Base-by-base conservation (phyloP, 352 stramenopile species). In the Thalassiosira livingstoniorum region DNA sequence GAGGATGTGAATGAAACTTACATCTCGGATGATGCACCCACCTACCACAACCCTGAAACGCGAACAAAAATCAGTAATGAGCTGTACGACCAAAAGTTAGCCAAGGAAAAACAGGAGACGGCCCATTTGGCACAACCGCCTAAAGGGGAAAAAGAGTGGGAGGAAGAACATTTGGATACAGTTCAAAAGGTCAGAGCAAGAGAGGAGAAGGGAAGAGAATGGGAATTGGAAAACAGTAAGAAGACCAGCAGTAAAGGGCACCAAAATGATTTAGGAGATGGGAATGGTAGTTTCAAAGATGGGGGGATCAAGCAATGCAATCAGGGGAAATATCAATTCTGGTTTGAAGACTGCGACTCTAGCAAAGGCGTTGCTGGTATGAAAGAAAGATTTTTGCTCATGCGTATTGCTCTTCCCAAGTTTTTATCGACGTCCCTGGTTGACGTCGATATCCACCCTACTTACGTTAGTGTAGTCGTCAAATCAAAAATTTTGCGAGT, bases 381-480 rank as follows among this genome's bases (percentile, higher is more conserved):
- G 25, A 78, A 81, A 57, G 85, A 92, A 18, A 92, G 93, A 25
- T 87, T 89, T 25, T 65, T 97, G 29, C 82, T 97, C 32, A 80
- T 98, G 5, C 87, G 96, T 62, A 90, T 98, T 11, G 83, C 93
- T 62, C 71, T 98, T 32, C 95, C 95, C 29, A 93, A 94, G 31
- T 96, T 97, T 82, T 76, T 98, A 29, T 96, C 97, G 77, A 95
- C 94, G 25, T 97, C 93, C 5, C 88, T 98, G 1, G 94, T 98
- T n/a, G 95, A 98, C 82, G 93, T 98, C 5, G 96, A 98, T 64
- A 93, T 98, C 7, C 96, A 98, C 75, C 96, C 96, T 53, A 92
- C 89, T 15, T 97, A 97, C 75, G 94, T 98, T n/a, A 96, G 93
- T 23, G 91, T 98, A 13, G 89, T 98, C 0, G 95, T 97, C 21